Base-by-base conservation (phyloP, 1,139 yeast species). In the Yamadazyma songkhlaensis region DNA sequence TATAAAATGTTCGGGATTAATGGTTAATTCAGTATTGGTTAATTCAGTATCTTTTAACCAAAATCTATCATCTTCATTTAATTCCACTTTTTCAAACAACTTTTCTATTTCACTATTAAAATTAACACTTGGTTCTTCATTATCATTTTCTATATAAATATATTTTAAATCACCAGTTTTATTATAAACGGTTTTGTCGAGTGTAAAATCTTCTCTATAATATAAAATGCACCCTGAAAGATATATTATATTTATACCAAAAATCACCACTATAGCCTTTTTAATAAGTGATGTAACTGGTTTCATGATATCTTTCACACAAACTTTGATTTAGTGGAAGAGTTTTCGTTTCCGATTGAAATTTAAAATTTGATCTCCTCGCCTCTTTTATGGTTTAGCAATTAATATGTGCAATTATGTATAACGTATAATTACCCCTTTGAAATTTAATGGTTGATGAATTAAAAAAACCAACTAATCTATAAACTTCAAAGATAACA, bases 41-140 rank as follows among this genome's bases (percentile, higher is more conserved):
- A 56, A 39, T 9, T 49, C 48, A 9, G 60, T 55, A 38, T 58
- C 49, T 20, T 56, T 54, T 13, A 53, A 37, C 62, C 64, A 59
- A 38, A 49, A 57, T 20, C 29, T 35, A 20, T 49, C 40, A 25
- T 43, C 41, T 2, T 47, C 41, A 29, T 59, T 48, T 9, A 27
- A n/a, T 25, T 48, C 46, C 6, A 59, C 59, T 24, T 50, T 47
- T 14, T 43, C 35, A 22, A 56, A 37, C 9, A 54, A 35, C 13
- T 31, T 34, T 6, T 40, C 31, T 3, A 54, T 33, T 33, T 53
- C 53, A 4, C 38, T 15, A n/a, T 38, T 23, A 32, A 42, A 51
- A 35, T 51, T 40, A 2, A 39, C 23, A 3, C 40, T 41, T 6
- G 43, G 45, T 14, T 39, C 48, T 20, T 39, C 36, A 3, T 22